Evolutionary conservation across 2,329 filamentous ascomycete genomes (phyloP), one percentile per base, ranked within the genome.

Genomic region (Pestalotiopsis sp.): DNA sequence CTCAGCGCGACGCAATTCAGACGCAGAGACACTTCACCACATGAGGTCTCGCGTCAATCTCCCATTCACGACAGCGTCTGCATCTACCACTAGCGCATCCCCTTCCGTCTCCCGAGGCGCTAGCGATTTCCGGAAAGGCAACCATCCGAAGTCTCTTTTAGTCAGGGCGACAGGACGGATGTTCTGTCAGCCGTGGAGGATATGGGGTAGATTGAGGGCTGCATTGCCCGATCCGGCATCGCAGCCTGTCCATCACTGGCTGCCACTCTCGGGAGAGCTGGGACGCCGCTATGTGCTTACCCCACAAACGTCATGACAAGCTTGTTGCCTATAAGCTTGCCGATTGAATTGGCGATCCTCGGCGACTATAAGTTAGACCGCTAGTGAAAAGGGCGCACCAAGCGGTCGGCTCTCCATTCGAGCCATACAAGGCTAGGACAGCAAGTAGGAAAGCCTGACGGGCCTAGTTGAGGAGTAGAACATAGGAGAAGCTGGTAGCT

Each of bases 251-350:
- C 41, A 64, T 64, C 61, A 64, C 20, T 64, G 39, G n/a, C 61
- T 36, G 61, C 13, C 57, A 52, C 14, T 52, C 17, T n/a, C 45
- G 17, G 45, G 45, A 52, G 45, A 20, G 20, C 14, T 52, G 45
- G 45, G 17, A n/a, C 20, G 45, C 45, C 45, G 45, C n/a, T 11
- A 17, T 39, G 60, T 27, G 12, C 9, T 25, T 25, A 49, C 45
- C 45, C 45, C 45, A 38, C 61, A 36, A 25, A 64, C 61, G 61
- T 64, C 61, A 64, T 64, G 36, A n/a, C 20, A 59, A 27, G 17
- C 23, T 23, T 27, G 23, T 36, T 17, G 57, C 12, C 57, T 59
- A 59, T 27, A 59, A 59, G 57, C 23, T 59, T 59, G n/a, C 57
- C 17, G 6, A 27, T 13, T 27, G 20, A 27, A 36, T 17, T 36